Base-by-base conservation (phyloP, 805 yeast genomes). In the Suhomyces xylopsoci region DNA sequence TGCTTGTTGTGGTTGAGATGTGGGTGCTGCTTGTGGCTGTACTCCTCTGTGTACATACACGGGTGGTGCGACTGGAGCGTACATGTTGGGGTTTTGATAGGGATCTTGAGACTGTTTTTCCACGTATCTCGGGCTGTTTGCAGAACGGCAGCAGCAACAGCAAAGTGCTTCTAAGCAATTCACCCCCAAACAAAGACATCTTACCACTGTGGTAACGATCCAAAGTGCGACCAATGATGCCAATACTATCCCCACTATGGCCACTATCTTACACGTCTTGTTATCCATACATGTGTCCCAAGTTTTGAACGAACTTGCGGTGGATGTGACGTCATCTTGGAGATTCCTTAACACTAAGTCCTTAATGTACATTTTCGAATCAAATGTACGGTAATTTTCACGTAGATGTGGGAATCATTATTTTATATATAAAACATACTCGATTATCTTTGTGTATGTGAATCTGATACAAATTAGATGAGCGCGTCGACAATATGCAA, bases 221-320 rank as follows among this genome's bases (percentile, higher is more conserved):
- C 91, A 85, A 5, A 87, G 48, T 0, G 66, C 69, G 0, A 87
- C 53, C 2, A 88, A 58, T 0, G 65, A 74, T 0, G 84, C 93
- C 10, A 89, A 61, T 0, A 74, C 81, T 3, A 88, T 85, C 2
- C 88, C 86, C 12, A 87, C 88, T 44, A 88, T 88, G 3, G 88
- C 92, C 19, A 86, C 81, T 52, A 88, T 81, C 63, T 88, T 89
- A 68, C 96, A 89, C 46, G 84, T 76, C 45, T 71, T 83, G 66
- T 87, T 86, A 62, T 79, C 86, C 93, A 87, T 88, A 69, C 96
- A 89, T 2, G 88, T 81, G 62, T 85, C 82, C 94, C 96, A 88
- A 50, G 66, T 58, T 62, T 75, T 81, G 73, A 86, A 86, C 5
- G 87, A 62, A 15, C 84, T 83, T 15, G 76, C 77, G 4, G 77